These are phyloP conservation scores for Epithele typhae DNA, from an alignment of 768 basidiomycete genomes.

Conservation along the genomic window DNA sequence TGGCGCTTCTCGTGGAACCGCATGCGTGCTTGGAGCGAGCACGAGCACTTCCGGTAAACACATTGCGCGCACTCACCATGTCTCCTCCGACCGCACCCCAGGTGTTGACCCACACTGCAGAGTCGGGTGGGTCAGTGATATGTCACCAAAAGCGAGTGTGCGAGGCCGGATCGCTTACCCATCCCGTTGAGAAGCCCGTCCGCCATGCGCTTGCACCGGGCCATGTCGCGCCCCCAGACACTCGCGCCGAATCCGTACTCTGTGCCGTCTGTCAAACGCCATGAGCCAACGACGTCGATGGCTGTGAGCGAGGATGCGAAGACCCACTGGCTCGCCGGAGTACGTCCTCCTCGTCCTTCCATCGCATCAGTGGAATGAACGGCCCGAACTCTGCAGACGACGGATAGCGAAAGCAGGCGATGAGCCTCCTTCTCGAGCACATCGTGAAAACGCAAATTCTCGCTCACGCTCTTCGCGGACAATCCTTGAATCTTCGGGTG, in stretches of 20 bases:
- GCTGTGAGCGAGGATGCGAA: too few species aligned
- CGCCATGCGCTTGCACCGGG: background rate
- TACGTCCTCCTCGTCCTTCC: constrained; percentile 9
- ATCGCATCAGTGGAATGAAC: constrained; percentile 6
- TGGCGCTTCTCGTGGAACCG: too few species aligned
- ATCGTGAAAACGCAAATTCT: too few species aligned
- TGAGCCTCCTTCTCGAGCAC: too few species aligned
- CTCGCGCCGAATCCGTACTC: constrained; percentile 5
- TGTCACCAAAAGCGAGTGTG: background rate
- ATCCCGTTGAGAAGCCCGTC: constrained; percentile 1
- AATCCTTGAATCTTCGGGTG: constrained; percentile 7
- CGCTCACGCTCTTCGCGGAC: constrained; percentile 12
- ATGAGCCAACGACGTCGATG: too few species aligned
- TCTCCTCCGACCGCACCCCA: background rate
- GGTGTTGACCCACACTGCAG: constrained; percentile 10
- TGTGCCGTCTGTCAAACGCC: constrained; percentile 6
- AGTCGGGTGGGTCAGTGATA: background rate
- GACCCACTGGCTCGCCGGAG: constrained; percentile 7
- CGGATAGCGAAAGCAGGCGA: too few species aligned
- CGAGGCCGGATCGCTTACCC: background rate
- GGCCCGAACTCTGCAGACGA: constrained; percentile 5
- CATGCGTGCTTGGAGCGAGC: too few species aligned
- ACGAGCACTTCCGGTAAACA: too few species aligned
- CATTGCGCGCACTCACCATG: background rate
- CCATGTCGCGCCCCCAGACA: constrained; percentile 4